Percentiles rank a stretch among this genome's conserved stretches.
Evolutionary conservation across 1,139 yeast genomes (phyloP).

Genomic region (Groenewaldozyma auringiensis): DNA sequence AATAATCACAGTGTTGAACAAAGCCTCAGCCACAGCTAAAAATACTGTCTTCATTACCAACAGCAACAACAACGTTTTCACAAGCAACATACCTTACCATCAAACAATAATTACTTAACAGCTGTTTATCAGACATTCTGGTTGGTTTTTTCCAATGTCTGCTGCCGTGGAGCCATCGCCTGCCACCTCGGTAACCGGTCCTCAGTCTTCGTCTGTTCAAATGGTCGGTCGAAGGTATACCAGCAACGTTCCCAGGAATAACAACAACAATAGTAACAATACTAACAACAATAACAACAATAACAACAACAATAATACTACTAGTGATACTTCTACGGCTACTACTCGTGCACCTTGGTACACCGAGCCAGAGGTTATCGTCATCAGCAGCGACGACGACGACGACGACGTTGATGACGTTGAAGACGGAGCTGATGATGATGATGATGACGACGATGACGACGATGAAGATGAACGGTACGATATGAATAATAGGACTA

Average conservation of each 20-base stretch:
- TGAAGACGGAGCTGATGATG: slow-evolving; percentile 1
- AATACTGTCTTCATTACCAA: no score
- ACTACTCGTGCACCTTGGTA: not conserved
- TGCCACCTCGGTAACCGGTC: not conserved
- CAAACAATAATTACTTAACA: no score
- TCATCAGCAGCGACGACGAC: slow-evolving; percentile 27
- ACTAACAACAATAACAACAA: not conserved
- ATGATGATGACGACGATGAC: slow-evolving; percentile 6
- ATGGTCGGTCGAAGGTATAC: not conserved
- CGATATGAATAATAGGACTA: slow-evolving; percentile 4
- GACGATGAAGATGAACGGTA: slow-evolving; percentile 8
- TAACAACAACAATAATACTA: not conserved
- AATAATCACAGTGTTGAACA: no score
- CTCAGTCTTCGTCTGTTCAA: not conserved
- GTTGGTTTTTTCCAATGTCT: no score
- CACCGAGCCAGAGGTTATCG: slow-evolving; percentile 25
- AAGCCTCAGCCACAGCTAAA: no score
- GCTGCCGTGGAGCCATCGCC: slow-evolving; percentile 11
- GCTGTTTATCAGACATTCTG: no score
- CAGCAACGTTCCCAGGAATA: not conserved
- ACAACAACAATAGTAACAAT: not conserved
- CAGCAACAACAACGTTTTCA: no score
- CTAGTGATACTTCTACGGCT: no score
- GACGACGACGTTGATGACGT: slow-evolving; percentile 13
- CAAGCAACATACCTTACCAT: no score